phyloP scores from a whole-genome alignment of 345 rosid species.

The Excoecaria cochinchinensis region DNA sequence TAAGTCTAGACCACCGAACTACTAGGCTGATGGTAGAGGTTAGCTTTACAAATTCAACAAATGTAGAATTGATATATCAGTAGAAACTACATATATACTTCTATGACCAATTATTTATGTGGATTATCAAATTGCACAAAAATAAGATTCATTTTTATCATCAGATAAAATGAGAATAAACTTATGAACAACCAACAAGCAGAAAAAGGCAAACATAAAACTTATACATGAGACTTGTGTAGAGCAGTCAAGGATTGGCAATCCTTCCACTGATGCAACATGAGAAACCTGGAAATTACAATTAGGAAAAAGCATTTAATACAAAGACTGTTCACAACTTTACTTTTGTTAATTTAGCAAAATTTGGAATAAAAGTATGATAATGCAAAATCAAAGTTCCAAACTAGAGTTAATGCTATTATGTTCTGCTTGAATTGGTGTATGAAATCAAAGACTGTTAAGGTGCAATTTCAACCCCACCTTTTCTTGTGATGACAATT shows the following conservation, averaged over 20 bases:
- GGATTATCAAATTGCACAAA: constrained; percentile 3
- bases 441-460: too few relatives aligned
- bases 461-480: too few relatives aligned
- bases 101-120: background rate
- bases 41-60: too few relatives aligned
- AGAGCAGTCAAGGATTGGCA: constrained; percentile 68
- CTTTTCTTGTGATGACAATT: too few relatives aligned
- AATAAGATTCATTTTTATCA: background rate
- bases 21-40: too few relatives aligned
- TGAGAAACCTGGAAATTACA: constrained; percentile 67
- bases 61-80: too few relatives aligned
- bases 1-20: too few relatives aligned
- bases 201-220: constrained; percentile 19
- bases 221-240: constrained; percentile 57
- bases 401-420: too few relatives aligned
- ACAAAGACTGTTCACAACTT: background rate
- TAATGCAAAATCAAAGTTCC: too few relatives aligned
- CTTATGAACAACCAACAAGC: background rate
- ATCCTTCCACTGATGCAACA: constrained; percentile 63
- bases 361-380: too few relatives aligned
- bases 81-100: too few relatives aligned
- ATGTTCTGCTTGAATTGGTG: too few relatives aligned
- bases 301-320: constrained; percentile 6
- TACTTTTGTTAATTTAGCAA: background rate
- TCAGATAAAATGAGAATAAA: background rate